Base-by-base conservation (phyloP, 2,329 filamentous ascomycete species). In the Cytospora chrysosperma region DNA sequence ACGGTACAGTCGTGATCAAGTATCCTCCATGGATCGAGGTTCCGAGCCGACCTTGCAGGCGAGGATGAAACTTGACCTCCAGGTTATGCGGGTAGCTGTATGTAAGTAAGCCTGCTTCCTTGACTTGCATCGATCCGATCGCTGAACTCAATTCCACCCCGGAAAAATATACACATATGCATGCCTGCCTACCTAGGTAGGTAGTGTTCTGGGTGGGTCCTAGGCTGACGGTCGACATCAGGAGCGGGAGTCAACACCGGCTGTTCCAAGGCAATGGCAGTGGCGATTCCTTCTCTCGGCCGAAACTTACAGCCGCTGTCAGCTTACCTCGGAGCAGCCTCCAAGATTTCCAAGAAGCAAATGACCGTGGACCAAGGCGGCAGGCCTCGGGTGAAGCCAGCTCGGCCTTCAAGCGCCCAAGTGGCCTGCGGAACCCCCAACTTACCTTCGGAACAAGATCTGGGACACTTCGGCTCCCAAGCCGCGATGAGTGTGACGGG, bases 61-160 rank as follows among this genome's bases (percentile, higher is more conserved):
- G 8, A 19, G 15, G 19, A 24, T 15, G 32, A 54, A 32, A 47
- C 58, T 54, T 61, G 26, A 49, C 34, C 37, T 54, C 43, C 32
- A 28, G 17, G 27, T 13, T 28, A 47, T 55, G 58, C 51, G 37
- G 58, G 34, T 49, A 55, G 19, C 58, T 51, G 58, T 32, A 32
- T 51, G 58, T 32, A 32, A 21, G 51, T 26, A 24, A n/a, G 58
- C 51, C 27, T 47, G 51, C 55, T 32, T 15, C 37, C 4, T 61
- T 32, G 32, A n/a, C 17, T 40, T 43, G 32, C 26, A 43, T 27
- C 19, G 19, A 40, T 40, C 21, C 8, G 43, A 12, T 43, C 26
- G 34, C 12, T 47, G 37, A 37, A 49, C 51, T 40, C 15, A 32
- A 59, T 27, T 21, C 4, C 37, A 9, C 30, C 17, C 34, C n/a